Conservation (phyloP, 1,284 basidiomycete genomes). For the Microbotryomycetes sp. region DNA sequence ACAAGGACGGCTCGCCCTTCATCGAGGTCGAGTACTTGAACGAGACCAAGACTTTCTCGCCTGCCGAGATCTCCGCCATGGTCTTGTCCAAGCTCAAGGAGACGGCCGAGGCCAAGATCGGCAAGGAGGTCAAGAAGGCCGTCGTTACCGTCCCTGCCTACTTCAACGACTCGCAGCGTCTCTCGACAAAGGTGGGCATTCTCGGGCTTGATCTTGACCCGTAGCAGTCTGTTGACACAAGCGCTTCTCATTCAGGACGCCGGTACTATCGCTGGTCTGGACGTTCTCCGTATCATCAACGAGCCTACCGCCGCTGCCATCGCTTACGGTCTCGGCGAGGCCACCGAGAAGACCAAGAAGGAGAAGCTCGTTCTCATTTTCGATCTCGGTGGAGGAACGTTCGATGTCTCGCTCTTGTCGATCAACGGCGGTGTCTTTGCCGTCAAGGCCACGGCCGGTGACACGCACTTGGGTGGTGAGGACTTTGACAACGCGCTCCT, state of each 20-base stretch:
- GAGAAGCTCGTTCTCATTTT: conserved; percentile 95
- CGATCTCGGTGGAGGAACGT: conserved; percentile 97
- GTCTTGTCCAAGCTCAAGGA: conserved; percentile 91
- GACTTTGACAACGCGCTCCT: conserved; percentile 97
- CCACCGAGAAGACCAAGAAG: conserved; percentile 61
- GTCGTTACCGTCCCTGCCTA: conserved; percentile 70
- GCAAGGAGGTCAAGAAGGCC: conserved; percentile 71
- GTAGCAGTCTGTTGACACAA: no score
- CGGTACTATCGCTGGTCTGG: conserved; percentile 78
- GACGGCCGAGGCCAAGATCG: conserved; percentile 94
- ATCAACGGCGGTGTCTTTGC: conserved; percentile 99
- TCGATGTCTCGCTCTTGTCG: conserved; percentile 95
- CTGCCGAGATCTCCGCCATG: conserved; percentile 97
- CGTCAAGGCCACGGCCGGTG: conserved; percentile 97
- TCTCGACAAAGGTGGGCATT: conserved; percentile 63
- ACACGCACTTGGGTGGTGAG: conserved; percentile 97
- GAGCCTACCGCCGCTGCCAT: conserved; percentile 93
- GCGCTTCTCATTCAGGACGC: conserved; percentile 60
- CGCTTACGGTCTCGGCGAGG: conserved; percentile 70
- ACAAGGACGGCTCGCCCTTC: conserved; percentile 76
- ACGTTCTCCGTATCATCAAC: conserved; percentile 94
- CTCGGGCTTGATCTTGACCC: background rate
- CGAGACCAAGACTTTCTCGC: conserved; percentile 86
- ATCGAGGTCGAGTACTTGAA: conserved; percentile 83
- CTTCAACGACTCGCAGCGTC: conserved; percentile 96